A percentile compares a stretch with the other conserved stretches of the same genome.
phyloP scores from a whole-genome alignment of 805 yeast genomes.

The Clavispora vitiphila region DNA sequence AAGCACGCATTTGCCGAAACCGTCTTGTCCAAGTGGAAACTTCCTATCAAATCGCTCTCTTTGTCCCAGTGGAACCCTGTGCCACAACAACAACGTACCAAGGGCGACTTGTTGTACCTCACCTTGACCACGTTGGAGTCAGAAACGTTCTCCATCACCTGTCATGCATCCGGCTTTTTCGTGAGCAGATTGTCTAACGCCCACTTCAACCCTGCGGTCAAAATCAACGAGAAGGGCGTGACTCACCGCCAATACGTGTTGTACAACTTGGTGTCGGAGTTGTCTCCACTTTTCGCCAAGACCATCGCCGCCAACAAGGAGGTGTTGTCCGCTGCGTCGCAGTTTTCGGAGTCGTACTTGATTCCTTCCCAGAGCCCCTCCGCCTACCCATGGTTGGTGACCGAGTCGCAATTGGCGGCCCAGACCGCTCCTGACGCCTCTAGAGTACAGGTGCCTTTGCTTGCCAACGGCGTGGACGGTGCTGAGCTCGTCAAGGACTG shows the following conservation, averaged over 20 bases:
- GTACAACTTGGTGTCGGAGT: slow-evolving; percentile 52
- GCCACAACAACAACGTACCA: slow-evolving; percentile 51
- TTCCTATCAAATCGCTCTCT: slow-evolving; percentile 52
- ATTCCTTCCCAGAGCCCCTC: slow-evolving; percentile 59
- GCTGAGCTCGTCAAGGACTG: slow-evolving; percentile 65
- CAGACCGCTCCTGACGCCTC: slow-evolving; percentile 48
- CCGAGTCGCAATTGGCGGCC: slow-evolving; percentile 14
- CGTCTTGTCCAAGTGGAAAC: slow-evolving; percentile 23
- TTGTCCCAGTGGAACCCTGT: slow-evolving; percentile 88
- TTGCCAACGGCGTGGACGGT: slow-evolving; percentile 56
- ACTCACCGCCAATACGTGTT: slow-evolving; percentile 45
- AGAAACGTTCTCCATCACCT: slow-evolving; percentile 73
- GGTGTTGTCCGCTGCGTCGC: slow-evolving; percentile 30
- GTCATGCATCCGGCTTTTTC: slow-evolving; percentile 73
- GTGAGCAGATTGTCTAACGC: slow-evolving; percentile 64
- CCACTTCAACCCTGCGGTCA: slow-evolving; percentile 64
- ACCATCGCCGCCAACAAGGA: slow-evolving; percentile 51
- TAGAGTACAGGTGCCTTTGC: slow-evolving; percentile 51
- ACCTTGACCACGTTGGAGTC: slow-evolving; percentile 74
- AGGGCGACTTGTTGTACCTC: slow-evolving; percentile 80
- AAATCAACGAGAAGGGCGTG: slow-evolving; percentile 33
- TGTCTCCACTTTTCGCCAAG: slow-evolving; percentile 59
- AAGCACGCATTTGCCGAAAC: slow-evolving; percentile 27
- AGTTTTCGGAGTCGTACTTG: slow-evolving; percentile 51
- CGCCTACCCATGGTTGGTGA: slow-evolving; percentile 76